These are phyloP conservation scores for Cynanchum wilfordii DNA, from an alignment of 257 asterid genomes.

Conservation along the genomic window DNA sequence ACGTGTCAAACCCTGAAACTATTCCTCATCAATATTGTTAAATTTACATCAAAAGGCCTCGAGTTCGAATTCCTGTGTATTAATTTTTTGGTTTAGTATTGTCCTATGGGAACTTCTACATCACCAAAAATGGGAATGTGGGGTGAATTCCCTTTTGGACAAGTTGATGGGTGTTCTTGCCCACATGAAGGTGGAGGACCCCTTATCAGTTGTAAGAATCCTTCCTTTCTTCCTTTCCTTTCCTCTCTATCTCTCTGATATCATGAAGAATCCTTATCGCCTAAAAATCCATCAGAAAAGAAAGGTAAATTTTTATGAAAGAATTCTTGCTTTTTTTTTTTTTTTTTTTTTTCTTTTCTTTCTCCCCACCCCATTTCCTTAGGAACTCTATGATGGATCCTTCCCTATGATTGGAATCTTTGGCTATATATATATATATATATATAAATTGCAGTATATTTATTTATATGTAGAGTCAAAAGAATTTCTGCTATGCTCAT, in stretches of 20 bases:
- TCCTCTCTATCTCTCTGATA: conserved; percentile 20
- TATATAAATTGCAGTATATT: conserved; percentile 5
- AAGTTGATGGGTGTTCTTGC: conserved; percentile 30
- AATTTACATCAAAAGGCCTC: too few species aligned
- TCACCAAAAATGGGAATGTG: background rate
- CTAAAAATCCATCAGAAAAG: conserved; percentile 13
- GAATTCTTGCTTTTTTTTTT: background rate
- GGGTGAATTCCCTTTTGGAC: conserved; percentile 14
- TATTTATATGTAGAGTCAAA: conserved; percentile 7
- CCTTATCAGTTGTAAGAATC: conserved; percentile 28
- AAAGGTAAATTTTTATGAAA: conserved; percentile 5
- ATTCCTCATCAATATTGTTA: too few species aligned
- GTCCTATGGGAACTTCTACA: background rate
- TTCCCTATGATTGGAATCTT: conserved; percentile 25
- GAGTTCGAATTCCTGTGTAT: too few species aligned
- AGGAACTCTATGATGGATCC: conserved; percentile 14
- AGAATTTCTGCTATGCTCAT: conserved; percentile 10
- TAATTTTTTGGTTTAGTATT: conserved; percentile 1
- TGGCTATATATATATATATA: background rate
- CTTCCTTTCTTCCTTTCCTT: conserved; percentile 20
- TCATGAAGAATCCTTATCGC: conserved; percentile 41
- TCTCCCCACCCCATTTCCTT: background rate
- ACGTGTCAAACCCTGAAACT: too few species aligned
- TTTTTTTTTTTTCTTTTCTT: too few species aligned
- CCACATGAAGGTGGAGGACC: conserved; percentile 22